phyloP scores from a whole-genome alignment of 495 filamentous ascomycete species.

The Aspergillus conjunctus region DNA sequence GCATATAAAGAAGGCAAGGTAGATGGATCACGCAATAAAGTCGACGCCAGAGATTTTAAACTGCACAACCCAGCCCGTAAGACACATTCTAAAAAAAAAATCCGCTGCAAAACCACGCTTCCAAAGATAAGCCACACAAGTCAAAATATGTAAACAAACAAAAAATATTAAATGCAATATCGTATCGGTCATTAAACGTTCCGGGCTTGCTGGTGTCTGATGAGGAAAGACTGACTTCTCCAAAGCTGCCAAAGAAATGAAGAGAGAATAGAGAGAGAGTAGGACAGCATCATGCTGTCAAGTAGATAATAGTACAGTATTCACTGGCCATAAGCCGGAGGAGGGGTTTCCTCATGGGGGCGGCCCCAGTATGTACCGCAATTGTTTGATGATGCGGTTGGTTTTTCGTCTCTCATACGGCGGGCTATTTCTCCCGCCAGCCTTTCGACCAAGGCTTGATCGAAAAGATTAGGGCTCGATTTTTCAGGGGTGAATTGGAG shows the following conservation, averaged over 20 bases:
- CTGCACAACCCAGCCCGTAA: conserved; percentile 21
- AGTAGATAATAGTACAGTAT: conserved; percentile 14
- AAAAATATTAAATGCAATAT: conserved; percentile 25
- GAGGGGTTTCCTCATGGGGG: conserved; percentile 44
- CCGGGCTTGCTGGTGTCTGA: conserved; percentile 31
- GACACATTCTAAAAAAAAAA: conserved; percentile 19
- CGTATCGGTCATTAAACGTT: conserved; percentile 41
- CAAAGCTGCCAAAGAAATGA: conserved; percentile 13
- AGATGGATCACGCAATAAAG: conserved; percentile 9
- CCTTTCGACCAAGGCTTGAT: conserved; percentile 87
- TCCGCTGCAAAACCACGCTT: conserved; percentile 17
- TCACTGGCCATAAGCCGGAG: conserved; percentile 52
- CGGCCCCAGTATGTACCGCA: conserved; percentile 47
- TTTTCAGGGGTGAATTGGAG: conserved; percentile 42
- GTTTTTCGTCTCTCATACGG: conserved; percentile 75
- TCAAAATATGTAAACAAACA: conserved; percentile 14
- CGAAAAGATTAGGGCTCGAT: conserved; percentile 59
- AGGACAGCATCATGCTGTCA: conserved; percentile 3
- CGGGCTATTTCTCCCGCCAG: conserved; percentile 88
- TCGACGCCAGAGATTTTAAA: conserved; percentile 25
- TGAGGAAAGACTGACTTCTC: background rate
- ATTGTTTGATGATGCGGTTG: conserved; percentile 31
- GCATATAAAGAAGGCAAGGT: conserved; percentile 14
- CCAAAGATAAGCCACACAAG: conserved; percentile 8
- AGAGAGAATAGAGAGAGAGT: conserved; percentile 13